Evolutionary conservation across 495 filamentous ascomycete species (phyloP).

Genomic region (Penicillium simplicissimum): DNA sequence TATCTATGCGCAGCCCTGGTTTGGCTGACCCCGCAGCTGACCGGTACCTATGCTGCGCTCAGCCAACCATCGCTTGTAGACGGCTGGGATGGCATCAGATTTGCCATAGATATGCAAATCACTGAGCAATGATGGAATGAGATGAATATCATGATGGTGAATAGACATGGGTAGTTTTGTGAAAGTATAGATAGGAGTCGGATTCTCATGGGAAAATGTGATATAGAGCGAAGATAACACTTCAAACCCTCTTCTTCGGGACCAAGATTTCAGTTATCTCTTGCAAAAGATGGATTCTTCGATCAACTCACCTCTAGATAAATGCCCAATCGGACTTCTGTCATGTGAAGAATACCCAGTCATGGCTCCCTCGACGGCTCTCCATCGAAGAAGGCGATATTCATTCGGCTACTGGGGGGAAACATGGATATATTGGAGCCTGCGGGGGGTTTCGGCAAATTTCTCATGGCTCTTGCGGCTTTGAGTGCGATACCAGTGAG

Average conservation of each 20-base stretch:
- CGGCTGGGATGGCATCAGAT: constrained; percentile 25
- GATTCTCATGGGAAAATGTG: neutral
- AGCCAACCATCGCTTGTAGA: constrained; percentile 6
- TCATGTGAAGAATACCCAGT: neutral
- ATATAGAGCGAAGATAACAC: neutral
- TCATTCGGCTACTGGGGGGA: constrained; percentile 37
- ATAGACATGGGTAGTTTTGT: neutral
- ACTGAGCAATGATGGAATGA: constrained; percentile 2
- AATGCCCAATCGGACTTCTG: neutral
- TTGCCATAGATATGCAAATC: constrained; percentile 24
- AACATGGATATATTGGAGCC: too few species aligned
- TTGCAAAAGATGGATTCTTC: constrained; percentile 2
- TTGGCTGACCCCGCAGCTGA: too few species aligned
- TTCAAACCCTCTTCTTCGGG: neutral
- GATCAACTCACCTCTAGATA: neutral
- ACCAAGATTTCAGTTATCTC: neutral
- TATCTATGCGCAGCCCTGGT: constrained; percentile 18
- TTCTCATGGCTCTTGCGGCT: constrained; percentile 38
- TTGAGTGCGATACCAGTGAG: constrained; percentile 38
- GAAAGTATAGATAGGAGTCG: constrained; percentile 11
- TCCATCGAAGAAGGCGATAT: constrained; percentile 57
- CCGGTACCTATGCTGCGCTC: too few species aligned
- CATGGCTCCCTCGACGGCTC: constrained; percentile 28
- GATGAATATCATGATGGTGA: constrained; percentile 36
- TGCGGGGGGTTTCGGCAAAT: constrained; percentile 40